Evolutionary conservation across 2,329 filamentous ascomycete genomes (phyloP), one percentile per base, ranked within the genome.

Genomic region (Xylariaceae sp.): DNA sequence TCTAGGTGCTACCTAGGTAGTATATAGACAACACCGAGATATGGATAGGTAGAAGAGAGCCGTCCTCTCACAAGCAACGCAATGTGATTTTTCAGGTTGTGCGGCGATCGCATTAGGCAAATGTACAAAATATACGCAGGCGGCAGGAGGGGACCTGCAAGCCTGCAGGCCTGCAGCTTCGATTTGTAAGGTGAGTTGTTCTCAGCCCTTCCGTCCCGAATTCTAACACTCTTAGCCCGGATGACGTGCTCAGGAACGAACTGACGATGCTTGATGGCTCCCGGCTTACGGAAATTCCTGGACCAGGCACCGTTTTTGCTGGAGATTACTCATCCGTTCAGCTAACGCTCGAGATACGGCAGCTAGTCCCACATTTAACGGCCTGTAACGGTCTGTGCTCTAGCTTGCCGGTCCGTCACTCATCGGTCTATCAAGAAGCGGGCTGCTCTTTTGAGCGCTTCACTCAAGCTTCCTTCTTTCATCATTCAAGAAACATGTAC

Each of bases 171-270:
- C 23, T 30, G 37, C 37, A 41, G 37, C 37, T 41, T 41, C 37
- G 11, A 41, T 10, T 41, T 45, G 13, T 13, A 13, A 6, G 13
- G 41, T 45, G n/a, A 45, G 41, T 45, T 6, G 11, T 45, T n/a
- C n/a, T 45, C 23, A 30, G 23, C 23, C 23, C 37, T 56, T 17
- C n/a, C 35, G 23, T 41, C 8, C 13, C 51, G 11, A 41, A 41
- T 41, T 41, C 37, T 48, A 7, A 18, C 3, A 5, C 37, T 30
- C 53, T 69, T 69, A 68, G 67, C 66, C 61, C 65, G 51, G 69
- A 72, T 72, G 69, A 69, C 70, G 70, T 72, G 70, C 70, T 72
- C 67, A 64, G 58, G 55, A 44, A 61, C 60, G 57, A 39, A 50
- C 51, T 34, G 51, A 23, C 48, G 59, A 50, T 45, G 49, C 13